Evolutionary conservation across 2,329 filamentous ascomycete genomes (phyloP).

Genomic region (Trichoderma hamatum): DNA sequence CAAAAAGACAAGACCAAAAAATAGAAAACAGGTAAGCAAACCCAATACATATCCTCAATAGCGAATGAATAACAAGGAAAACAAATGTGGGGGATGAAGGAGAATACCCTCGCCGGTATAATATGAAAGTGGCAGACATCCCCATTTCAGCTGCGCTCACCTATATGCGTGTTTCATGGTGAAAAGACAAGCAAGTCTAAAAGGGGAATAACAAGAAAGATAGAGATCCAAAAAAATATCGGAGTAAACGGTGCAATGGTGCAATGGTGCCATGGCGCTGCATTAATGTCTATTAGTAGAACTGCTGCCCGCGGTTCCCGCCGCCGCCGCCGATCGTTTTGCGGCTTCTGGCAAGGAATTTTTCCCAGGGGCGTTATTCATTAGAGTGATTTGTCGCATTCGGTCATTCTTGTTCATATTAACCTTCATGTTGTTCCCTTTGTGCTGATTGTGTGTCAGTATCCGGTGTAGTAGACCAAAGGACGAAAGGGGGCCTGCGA

Average conservation of each 20-base stretch:
- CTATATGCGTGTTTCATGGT: conserved; percentile 5
- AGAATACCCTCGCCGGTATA: not conserved
- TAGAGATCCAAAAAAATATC: not conserved
- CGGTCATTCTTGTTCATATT: conserved; percentile 33
- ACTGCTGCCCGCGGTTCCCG: not conserved
- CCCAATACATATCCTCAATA: not conserved
- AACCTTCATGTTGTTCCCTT: conserved; percentile 34
- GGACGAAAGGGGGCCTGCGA: not conserved
- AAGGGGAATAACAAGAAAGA: not conserved
- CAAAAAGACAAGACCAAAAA: not conserved
- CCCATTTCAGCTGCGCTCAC: not conserved
- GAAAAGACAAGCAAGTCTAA: not conserved
- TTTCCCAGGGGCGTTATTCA: not conserved
- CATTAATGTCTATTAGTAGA: not conserved
- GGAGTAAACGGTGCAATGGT: not conserved
- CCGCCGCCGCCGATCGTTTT: not conserved
- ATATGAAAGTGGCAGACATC: not conserved
- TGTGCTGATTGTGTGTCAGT: conserved; percentile 27
- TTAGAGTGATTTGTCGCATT: conserved; percentile 22
- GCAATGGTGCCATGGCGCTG: not conserved
- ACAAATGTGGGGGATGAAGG: not conserved
- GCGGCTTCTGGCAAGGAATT: not conserved
- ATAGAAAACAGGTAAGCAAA: not conserved
- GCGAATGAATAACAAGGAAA: not conserved
- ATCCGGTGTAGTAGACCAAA: not conserved